Evolutionary conservation across 495 filamentous ascomycete species (phyloP), one percentile per base, ranked within the genome.

Genomic region (Penicillium canescens): DNA sequence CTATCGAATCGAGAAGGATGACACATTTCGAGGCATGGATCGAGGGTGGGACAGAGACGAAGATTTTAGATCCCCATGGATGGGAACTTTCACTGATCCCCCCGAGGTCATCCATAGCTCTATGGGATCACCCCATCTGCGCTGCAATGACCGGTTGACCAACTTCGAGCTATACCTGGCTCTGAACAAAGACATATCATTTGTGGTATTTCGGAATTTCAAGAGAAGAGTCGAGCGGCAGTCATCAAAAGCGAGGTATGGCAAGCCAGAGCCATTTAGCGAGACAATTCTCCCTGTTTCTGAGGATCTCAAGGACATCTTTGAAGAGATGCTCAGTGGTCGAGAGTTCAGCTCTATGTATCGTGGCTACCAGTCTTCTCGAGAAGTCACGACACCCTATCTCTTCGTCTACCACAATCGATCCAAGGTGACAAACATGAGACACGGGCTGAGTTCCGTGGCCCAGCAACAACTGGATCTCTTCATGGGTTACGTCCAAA

Each of bases 111-210:
- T 55, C 12, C 33, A 43, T 12, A 40, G 35, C 16, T 20, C 49
- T 18, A 46, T 28, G 24, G 21, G 37, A 6, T 26, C 42, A 23
- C 33, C 24, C 2, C 18, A 41, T 26, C 36, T 61, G n/a, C 55
- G 42, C 21, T 54, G 55, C 38, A 60, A 56, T 31, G 38, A 54
- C 6, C 56, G 50, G 1, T 12, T 61, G 48, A 13, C 5, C 9
- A 65, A 67, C 42, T 57, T 65, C 26, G 64, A 67, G 16, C 52
- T 67, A n/a, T 67, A 56, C 56, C 50, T 67, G 14, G 64, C 64
- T 34, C 44, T 55, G 49, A 62, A 67, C 26, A 60, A 52, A 37
- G 56, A 62, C 18, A 60, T 67, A 33, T 49, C 51, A 1, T 67
- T 67, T 42, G 43, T 65, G 13, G 52, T 67, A 1, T 67, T 60